Evolutionary conservation across 441 rosid genomes (phyloP), one percentile per base, ranked within the genome.

Genomic region (Viola pubescens): DNA sequence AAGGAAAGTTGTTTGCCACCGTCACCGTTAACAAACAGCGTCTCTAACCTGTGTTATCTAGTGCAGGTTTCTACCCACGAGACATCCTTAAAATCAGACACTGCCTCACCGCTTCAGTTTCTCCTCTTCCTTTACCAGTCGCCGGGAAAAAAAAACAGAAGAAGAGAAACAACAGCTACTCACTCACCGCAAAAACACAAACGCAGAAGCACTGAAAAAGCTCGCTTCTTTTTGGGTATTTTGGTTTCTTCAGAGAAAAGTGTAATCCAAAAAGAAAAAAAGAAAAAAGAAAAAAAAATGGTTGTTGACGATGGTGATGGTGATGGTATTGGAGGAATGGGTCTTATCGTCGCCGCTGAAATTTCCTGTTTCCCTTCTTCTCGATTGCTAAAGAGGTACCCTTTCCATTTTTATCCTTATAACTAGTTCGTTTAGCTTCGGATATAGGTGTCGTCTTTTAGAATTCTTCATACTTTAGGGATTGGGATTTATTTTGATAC

Each of bases 1-100:
- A 26, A 53, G 26, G 37, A 39, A 54, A 65, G 47, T 65, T 26
- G 49, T 4, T 0, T 4, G 13, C 52, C 40, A 62, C 69, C 74
- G 73, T 83, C 74, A 77, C 77, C 79, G 85, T 80, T 68, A 78
- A 73, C 41, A 76, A 76, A 78, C 82, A 80, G 82, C 6, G 57
- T 26, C 34, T 26, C 34, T 26, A 26, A 26, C 34, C 34, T 26
- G 73, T 67, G 41, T 5, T 71, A 79, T 77, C 82, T 71, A 56
- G 79, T 62, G 70, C 54, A 62, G 82, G 79, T 77, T 67, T 34
- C 5, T 2, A 14, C 55, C 14, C 50, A 48, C 6, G 56, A 47
- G 11, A 3, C 10, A 52, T 51, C 71, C 60, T 57, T 61, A 66
- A 53, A 63, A 50, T 54, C 16, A 48, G 59, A 59, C 64, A 68